phyloP scores from a whole-genome alignment of 2,329 filamentous ascomycete genomes.

The Emydomyces testavorans region DNA sequence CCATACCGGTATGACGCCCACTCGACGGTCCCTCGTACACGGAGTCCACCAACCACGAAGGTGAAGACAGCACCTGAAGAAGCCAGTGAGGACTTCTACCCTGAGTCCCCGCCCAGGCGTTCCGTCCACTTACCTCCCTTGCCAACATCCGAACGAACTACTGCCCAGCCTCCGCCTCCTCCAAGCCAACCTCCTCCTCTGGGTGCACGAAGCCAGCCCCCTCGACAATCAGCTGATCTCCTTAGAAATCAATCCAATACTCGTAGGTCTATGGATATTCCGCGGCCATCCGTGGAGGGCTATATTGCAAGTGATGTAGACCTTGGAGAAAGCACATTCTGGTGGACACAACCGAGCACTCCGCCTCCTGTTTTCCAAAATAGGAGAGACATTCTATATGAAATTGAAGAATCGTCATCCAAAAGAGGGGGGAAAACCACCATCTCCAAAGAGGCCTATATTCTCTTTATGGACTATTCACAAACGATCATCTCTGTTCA shows the following conservation, averaged over 20 bases:
- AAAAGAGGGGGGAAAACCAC: conserved; percentile 59
- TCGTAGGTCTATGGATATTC: conserved; percentile 61
- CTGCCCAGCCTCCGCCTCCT: conserved; percentile 40
- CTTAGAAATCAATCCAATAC: conserved; percentile 40
- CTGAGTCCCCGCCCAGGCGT: conserved; percentile 32
- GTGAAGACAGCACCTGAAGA: conserved; percentile 23
- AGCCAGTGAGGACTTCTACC: conserved; percentile 36
- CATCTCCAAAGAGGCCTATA: conserved; percentile 67
- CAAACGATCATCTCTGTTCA: conserved; percentile 76
- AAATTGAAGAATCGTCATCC: conserved; percentile 66
- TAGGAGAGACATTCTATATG: conserved; percentile 70
- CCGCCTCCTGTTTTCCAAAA: conserved; percentile 72
- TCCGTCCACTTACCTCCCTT: conserved; percentile 26
- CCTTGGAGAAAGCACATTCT: conserved; percentile 58
- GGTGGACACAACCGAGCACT: conserved; percentile 76
- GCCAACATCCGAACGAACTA: conserved; percentile 32
- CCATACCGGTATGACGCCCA: conserved; percentile 40
- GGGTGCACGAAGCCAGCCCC: conserved; percentile 35
- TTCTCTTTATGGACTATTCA: conserved; percentile 94
- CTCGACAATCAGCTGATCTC: conserved; percentile 52
- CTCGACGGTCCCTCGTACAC: conserved; percentile 20
- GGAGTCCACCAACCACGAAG: conserved; percentile 17
- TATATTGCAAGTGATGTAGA: conserved; percentile 85
- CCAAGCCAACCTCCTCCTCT: conserved; percentile 33
- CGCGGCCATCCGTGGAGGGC: conserved; percentile 63